Percentiles rank a stretch among this genome's conserved stretches.
These are phyloP conservation scores for Nitzschia inconspicua DNA, from an alignment of 108 stramenopile species.

Conservation along the genomic window DNA sequence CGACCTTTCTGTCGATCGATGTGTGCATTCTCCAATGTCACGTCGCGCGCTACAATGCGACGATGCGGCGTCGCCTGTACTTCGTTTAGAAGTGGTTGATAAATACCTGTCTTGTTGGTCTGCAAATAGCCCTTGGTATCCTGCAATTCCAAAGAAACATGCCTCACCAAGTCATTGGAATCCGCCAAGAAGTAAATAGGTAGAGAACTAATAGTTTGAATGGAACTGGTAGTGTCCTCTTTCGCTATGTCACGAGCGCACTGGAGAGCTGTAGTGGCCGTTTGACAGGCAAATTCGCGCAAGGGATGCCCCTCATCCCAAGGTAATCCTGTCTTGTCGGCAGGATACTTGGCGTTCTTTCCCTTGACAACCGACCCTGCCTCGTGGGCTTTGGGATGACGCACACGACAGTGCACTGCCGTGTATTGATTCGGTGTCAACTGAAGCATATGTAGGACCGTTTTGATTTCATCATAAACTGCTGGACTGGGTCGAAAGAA, in stretches of 20 bases:
- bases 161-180: conserved; percentile 52
- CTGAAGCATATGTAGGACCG: not conserved
- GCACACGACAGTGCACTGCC: conserved; percentile 59
- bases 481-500: conserved; percentile 42
- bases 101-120: not conserved
- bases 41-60: conserved; percentile 23
- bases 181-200: conserved; percentile 51
- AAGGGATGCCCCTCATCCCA: conserved; percentile 26
- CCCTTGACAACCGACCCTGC: conserved; percentile 13
- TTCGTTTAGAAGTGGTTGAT: not conserved
- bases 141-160: conserved; percentile 35
- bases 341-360: conserved; percentile 41
- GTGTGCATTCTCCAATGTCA: conserved; percentile 38
- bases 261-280: conserved; percentile 38
- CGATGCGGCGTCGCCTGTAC: not conserved
- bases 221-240: not conserved
- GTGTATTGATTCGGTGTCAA: conserved; percentile 14
- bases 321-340: conserved; percentile 57
- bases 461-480: conserved; percentile 10
- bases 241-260: conserved; percentile 18
- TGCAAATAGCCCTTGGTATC: not conserved
- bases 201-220: not conserved
- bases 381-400: conserved; percentile 51
- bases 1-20: conserved; percentile 60
- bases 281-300: conserved; percentile 36